Evolutionary conservation across 1,139 yeast species (phyloP), one percentile per base, ranked within the genome.

Genomic region (Nakaseomyces uthaithaninus): DNA sequence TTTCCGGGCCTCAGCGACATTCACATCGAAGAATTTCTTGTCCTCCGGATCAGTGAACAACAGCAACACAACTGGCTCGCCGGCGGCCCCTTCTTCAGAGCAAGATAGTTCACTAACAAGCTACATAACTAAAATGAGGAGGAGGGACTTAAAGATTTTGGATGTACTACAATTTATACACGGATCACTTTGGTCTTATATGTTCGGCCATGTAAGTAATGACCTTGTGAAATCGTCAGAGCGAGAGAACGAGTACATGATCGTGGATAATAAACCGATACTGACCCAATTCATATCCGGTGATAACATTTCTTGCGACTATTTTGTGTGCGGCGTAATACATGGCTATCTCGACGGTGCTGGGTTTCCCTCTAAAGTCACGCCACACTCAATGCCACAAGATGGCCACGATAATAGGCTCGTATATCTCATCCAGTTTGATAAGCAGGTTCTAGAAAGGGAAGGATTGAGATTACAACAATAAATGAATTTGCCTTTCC

Each of bases 191-290:
- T 91, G 98, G 98, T 74, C 71, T 45, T 69, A 81, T 12, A 62
- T 89, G 16, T 91, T 91, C 64, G 94, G 91, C 9, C 78, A 77
- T 54, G 68, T 74, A 0, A 95, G 96, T 18, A 91, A 87, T 62
- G 94, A 83, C 44, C 66, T 93, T 43, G 96, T 91, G 51, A 81
- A 81, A 60, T 82, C 94, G 1, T 84, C 85, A 41, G 95, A 89
- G 38, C 72, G 79, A 27, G 73, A 74, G 10, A 80, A 81, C 50
- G 96, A 91, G 60, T 93, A 75, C 55, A 78, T 77, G 86, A 85
- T 93, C 45, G 80, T 81, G 16, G 98, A 91, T 58, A 78, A 83
- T 53, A 64, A 72, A 19, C 98, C 98, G 3, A 54, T 82, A 42
- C 71, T 89, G 38, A 74, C 91, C 9, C 80, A 76, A 51, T 91